Evolutionary conservation across 495 filamentous ascomycete species (phyloP).

Genomic region (Daldinia caldariorum): DNA sequence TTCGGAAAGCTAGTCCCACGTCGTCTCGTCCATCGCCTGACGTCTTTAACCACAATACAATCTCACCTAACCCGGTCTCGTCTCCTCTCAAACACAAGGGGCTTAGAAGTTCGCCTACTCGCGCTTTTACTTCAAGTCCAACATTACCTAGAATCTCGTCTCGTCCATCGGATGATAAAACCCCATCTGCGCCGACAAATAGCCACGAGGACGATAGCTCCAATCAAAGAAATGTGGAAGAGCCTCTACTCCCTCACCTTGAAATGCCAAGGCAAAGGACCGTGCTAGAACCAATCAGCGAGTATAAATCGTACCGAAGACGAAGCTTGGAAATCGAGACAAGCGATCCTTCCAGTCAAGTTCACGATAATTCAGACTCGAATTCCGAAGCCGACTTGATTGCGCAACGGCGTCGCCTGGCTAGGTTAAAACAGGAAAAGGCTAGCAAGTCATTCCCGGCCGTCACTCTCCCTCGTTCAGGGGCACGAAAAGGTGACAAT

Average conservation of each 20-base stretch:
- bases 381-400: conserved; percentile 32
- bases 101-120: conserved; percentile 51
- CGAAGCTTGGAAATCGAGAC: conserved; percentile 28
- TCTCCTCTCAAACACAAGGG: conserved; percentile 58
- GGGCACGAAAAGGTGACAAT: conserved; percentile 34
- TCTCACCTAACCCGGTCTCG: conserved; percentile 53
- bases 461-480: conserved; percentile 51
- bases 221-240: conserved; percentile 23
- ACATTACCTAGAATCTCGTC: conserved; percentile 25
- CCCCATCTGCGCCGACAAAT: conserved; percentile 27
- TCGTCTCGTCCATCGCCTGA: conserved; percentile 61
- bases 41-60: conserved; percentile 49
- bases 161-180: conserved; percentile 28
- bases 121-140: conserved; percentile 50
- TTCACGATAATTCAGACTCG: conserved; percentile 31
- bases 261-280: conserved; percentile 19
- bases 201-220: conserved; percentile 22
- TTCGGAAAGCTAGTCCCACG: conserved; percentile 57
- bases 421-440: conserved; percentile 48
- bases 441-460: conserved; percentile 50
- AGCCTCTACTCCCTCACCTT: conserved; percentile 21
- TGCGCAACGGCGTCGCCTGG: conserved; percentile 40
- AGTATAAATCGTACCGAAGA: conserved; percentile 41
- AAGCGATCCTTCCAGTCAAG: conserved; percentile 33
- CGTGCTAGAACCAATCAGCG: conserved; percentile 42